A percentile compares a stretch with the other conserved stretches of the same genome.
Evolutionary conservation across 2,329 filamentous ascomycete species (phyloP).

Genomic region (Arthroderma uncinatum): DNA sequence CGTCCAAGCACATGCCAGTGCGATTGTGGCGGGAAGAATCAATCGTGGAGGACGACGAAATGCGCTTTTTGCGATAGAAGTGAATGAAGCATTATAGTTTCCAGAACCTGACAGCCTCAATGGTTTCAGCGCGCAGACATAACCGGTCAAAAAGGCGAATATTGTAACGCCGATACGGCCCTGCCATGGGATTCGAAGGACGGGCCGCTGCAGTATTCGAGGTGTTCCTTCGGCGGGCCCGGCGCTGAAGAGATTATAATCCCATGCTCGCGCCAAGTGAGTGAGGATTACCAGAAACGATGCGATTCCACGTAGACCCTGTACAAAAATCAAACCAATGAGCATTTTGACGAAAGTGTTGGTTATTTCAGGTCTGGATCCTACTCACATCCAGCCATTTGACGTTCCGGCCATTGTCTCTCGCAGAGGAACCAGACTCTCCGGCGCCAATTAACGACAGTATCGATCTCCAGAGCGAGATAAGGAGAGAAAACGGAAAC

Average conservation of each 20-base stretch:
- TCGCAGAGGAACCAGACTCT: neutral
- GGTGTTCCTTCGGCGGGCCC: constrained; percentile 34
- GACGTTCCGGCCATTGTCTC: constrained; percentile 22
- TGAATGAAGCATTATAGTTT: constrained; percentile 36
- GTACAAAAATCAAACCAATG: neutral
- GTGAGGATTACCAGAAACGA: constrained; percentile 45
- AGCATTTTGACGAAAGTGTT: neutral
- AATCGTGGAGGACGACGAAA: constrained; percentile 44
- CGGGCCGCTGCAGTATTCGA: constrained; percentile 40
- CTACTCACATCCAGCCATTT: constrained; percentile 32
- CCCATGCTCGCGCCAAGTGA: constrained; percentile 42
- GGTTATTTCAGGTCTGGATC: neutral
- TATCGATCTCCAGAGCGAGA: constrained; percentile 1
- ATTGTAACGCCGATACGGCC: constrained; percentile 46
- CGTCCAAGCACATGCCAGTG: constrained; percentile 41
- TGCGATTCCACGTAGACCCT: constrained; percentile 44
- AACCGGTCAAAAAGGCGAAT: constrained; percentile 47
- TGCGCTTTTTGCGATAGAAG: constrained; percentile 42
- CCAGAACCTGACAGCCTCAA: constrained; percentile 41
- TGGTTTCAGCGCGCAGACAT: constrained; percentile 46
- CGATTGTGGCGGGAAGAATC: constrained; percentile 43
- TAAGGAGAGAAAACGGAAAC: neutral
- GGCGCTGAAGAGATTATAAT: constrained; percentile 43
- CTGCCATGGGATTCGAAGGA: constrained; percentile 46
- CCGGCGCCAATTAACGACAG: neutral